Percentiles rank a stretch among this genome's conserved stretches.
phyloP scores from a whole-genome alignment of 805 yeast genomes.

The Debaryomyces castellii region DNA sequence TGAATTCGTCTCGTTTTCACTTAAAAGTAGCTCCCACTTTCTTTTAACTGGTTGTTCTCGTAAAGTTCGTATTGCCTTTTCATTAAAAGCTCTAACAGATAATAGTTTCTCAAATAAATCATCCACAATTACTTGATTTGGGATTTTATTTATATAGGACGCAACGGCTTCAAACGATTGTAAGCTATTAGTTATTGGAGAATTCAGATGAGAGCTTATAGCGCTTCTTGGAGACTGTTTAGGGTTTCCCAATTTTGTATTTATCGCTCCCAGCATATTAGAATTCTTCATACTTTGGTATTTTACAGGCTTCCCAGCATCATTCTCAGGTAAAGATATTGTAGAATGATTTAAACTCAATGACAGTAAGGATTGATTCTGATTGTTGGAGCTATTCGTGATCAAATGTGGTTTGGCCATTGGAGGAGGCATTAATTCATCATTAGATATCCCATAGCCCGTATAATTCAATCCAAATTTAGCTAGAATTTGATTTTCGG shows the following conservation, averaged over 20 bases:
- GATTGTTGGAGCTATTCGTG: neutral
- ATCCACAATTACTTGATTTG: conserved; percentile 36
- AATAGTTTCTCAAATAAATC: conserved; percentile 38
- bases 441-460: conserved; percentile 27
- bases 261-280: neutral
- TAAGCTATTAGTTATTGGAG: conserved; percentile 15
- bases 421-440: conserved; percentile 25
- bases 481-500: conserved; percentile 9
- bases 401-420: conserved; percentile 1
- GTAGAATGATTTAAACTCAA: conserved; percentile 1
- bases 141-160: conserved; percentile 33
- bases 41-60: conserved; percentile 32
- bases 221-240: neutral
- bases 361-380: neutral
- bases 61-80: conserved; percentile 30
- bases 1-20: conserved; percentile 39
- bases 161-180: conserved; percentile 36
- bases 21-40: conserved; percentile 44
- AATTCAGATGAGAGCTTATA: neutral
- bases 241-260: neutral
- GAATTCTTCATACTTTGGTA: conserved; percentile 1
- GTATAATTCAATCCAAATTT: conserved; percentile 26
- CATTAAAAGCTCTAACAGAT: conserved; percentile 36
- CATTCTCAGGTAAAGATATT: conserved; percentile 2
- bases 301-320: neutral